phyloP scores from a whole-genome alignment of 164 flowering plant genomes.

The Annona cherimola region DNA sequence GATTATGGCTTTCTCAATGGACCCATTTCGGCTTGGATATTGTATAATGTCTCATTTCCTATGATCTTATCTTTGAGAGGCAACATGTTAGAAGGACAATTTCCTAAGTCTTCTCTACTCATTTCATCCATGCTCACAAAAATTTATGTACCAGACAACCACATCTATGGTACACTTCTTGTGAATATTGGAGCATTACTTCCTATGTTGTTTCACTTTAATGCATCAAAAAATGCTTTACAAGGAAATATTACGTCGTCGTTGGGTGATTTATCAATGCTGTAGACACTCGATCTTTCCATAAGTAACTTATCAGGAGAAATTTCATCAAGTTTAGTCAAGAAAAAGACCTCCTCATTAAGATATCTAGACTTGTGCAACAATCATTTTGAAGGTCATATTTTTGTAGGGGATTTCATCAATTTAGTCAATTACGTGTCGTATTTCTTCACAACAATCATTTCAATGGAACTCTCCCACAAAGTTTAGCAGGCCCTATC shows the following conservation, averaged over 20 bases:
- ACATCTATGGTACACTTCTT: too few species aligned
- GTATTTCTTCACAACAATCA: background rate
- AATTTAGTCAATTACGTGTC: background rate
- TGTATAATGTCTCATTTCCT: too few species aligned
- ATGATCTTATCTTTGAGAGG: too few species aligned
- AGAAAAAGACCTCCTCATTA: background rate
- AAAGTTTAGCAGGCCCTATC: background rate
- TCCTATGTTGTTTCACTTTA: too few species aligned
- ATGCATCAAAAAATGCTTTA: too few species aligned
- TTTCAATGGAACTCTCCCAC: slow-evolving; percentile 2
- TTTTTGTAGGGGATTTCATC: background rate
- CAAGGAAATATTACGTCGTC: slow-evolving; percentile 7
- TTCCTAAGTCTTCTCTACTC: too few species aligned
- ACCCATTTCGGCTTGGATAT: too few species aligned
- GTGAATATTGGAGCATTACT: too few species aligned
- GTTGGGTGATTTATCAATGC: background rate
- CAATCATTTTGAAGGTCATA: background rate
- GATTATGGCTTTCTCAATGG: too few species aligned
- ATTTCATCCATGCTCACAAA: too few species aligned
- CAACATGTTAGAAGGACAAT: too few species aligned
- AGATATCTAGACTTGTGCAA: background rate
- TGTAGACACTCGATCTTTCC: slow-evolving; percentile 1
- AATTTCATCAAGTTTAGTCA: background rate
- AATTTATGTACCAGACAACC: too few species aligned
- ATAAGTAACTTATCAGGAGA: background rate